These are phyloP conservation scores for Teunomyces kruisii DNA, from an alignment of 805 yeast species.

Conservation along the genomic window DNA sequence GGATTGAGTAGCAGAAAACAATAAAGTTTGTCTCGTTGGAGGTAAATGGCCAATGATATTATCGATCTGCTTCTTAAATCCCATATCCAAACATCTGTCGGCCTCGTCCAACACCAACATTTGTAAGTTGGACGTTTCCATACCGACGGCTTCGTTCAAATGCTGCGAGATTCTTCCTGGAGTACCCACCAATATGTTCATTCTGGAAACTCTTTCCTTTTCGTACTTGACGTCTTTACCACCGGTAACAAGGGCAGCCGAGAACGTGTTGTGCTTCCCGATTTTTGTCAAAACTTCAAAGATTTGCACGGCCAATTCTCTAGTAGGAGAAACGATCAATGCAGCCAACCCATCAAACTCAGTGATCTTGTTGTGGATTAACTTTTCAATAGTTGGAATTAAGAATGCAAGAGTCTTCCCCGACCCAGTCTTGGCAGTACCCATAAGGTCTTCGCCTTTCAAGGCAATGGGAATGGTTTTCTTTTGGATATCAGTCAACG, in stretches of 20 bases:
- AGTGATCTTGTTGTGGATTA: slow-evolving; percentile 70
- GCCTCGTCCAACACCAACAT: slow-evolving; percentile 87
- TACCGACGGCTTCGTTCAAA: slow-evolving; percentile 82
- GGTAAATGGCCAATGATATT: slow-evolving; percentile 78
- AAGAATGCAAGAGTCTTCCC: slow-evolving; percentile 89
- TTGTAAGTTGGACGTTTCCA: slow-evolving; percentile 73
- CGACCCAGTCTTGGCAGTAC: slow-evolving; percentile 88
- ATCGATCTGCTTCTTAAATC: slow-evolving; percentile 80
- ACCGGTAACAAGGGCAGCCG: slow-evolving; percentile 91
- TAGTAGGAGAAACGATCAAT: slow-evolving; percentile 83
- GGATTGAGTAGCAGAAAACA: slow-evolving; percentile 89
- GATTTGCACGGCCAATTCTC: slow-evolving; percentile 88
- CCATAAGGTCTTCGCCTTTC: slow-evolving; percentile 76
- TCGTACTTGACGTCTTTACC: slow-evolving; percentile 87
- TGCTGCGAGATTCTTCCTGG: slow-evolving; percentile 92
- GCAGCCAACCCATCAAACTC: slow-evolving; percentile 90
- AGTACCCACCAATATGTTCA: slow-evolving; percentile 85
- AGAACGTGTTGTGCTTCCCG: slow-evolving; percentile 70
- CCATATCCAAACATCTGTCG: slow-evolving; percentile 91
- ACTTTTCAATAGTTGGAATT: slow-evolving; percentile 73
- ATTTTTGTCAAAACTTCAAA: slow-evolving; percentile 84
- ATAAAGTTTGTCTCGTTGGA: slow-evolving; percentile 74
- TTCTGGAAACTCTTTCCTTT: slow-evolving; percentile 71
- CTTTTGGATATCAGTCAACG: slow-evolving; percentile 83
- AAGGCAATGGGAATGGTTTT: slow-evolving; percentile 74